Evolutionary conservation across 2,329 filamentous ascomycete genomes (phyloP).

Genomic region (Diaporthe sp.): DNA sequence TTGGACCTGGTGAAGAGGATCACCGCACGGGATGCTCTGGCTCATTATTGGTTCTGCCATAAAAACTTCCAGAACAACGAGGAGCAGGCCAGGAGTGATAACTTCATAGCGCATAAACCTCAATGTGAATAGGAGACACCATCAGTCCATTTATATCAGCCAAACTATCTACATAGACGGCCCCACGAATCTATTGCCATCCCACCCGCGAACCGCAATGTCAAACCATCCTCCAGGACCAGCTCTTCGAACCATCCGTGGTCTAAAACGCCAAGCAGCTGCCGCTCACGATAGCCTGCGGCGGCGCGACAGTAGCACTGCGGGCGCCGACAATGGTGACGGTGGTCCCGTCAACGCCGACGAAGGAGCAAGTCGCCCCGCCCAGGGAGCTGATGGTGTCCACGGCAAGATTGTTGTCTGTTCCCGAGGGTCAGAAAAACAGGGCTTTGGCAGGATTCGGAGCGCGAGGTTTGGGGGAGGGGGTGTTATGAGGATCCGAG

Average conservation of each 20-base stretch:
- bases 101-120: background rate
- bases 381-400: constrained; percentile 22
- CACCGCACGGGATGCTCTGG: constrained; percentile 32
- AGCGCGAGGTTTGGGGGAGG: background rate
- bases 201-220: background rate
- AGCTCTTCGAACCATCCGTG: too few species aligned
- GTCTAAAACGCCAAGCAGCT: constrained; percentile 10
- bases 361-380: constrained; percentile 8
- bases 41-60: constrained; percentile 26
- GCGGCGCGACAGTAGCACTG: constrained; percentile 5
- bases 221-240: too few species aligned
- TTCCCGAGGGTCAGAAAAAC: background rate
- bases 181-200: background rate
- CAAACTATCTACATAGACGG: background rate
- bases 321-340: constrained; percentile 19
- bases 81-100: background rate
- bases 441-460: background rate
- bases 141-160: background rate
- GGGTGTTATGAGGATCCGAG: too few species aligned
- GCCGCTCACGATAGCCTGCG: constrained; percentile 21
- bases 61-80: background rate
- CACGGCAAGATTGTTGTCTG: constrained; percentile 21
- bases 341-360: background rate
- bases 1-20: constrained; percentile 34
- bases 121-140: background rate